These are phyloP conservation scores for Ophiocordyceps camponoti-leonardi DNA, from an alignment of 2,329 filamentous ascomycete genomes.

Conservation along the genomic window DNA sequence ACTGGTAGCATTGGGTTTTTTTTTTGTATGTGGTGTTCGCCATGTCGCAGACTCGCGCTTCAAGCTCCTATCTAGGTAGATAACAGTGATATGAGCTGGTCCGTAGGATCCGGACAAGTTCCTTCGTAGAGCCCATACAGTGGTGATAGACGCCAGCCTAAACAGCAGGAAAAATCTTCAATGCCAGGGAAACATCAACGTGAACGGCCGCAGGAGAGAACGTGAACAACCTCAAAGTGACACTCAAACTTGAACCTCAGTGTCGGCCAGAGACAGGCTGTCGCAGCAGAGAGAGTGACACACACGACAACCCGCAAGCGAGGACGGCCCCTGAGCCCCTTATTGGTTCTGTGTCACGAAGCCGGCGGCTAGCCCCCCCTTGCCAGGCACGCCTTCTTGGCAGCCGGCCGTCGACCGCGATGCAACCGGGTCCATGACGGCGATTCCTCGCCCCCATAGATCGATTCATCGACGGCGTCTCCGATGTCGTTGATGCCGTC, in stretches of 20 bases:
- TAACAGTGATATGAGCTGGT: too few relatives aligned
- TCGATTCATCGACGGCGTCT: background rate
- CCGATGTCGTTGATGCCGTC: background rate
- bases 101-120: too few relatives aligned
- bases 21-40: too few relatives aligned
- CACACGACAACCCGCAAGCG: conserved; percentile 1
- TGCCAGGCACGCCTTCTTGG: background rate
- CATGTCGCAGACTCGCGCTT: background rate
- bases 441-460: background rate
- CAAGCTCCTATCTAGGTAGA: background rate
- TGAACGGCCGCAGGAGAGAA: too few relatives aligned
- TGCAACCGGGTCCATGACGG: background rate
- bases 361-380: background rate
- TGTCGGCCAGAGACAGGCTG: background rate
- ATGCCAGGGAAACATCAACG: too few relatives aligned
- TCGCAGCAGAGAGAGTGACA: background rate
- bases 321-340: background rate
- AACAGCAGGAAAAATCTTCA: too few relatives aligned
- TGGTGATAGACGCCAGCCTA: too few relatives aligned
- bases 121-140: too few relatives aligned
- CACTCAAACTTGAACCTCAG: background rate
- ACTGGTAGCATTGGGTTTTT: too few relatives aligned
- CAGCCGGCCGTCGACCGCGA: background rate
- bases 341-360: background rate
- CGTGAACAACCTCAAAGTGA: too few relatives aligned